Evolutionary conservation across 139 green algal species (phyloP), one percentile per base, ranked within the genome.

Genomic region (Auxenochlorella protothecoides): DNA sequence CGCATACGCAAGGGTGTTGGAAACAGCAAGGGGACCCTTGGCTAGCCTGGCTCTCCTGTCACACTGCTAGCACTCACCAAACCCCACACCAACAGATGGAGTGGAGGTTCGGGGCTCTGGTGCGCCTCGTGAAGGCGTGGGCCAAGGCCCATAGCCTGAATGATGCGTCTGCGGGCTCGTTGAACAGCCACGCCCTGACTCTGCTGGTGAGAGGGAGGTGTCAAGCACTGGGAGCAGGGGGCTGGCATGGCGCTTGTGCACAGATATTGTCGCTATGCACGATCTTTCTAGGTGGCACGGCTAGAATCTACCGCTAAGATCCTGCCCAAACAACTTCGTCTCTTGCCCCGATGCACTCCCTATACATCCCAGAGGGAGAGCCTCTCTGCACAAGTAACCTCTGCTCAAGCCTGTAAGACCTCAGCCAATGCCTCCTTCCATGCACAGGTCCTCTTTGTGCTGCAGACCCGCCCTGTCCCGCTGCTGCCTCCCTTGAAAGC

Each of bases 51-150:
- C 12, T 10, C 66, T 61, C 12, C 66, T 61, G 10, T 61, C 44
- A 13, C 68, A 4, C 27, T 44, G 27, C 27, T 44, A 44, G 0
- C 27, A 44, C 27, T 44, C 27, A 44, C 27, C 27, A 44, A 44
- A 44, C 13, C 52, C 12, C 3, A 10, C 69, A 10, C 3, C 27
- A 14, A 53, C 65, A 73, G 60, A 73, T 76, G 5, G 82, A 87
- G 10, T 62, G 61, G 54, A 70, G 80, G n/a, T 72, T 88, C 16
- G 63, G 55, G 5, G 68, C 63, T 16, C 68, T 91, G 71, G 74
- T 86, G 66, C 72, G 80, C 11, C 78, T 91, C 59, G 84, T 96
- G 16, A 96, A 96, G 84, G 16, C 76, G 59, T 96, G 90, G 90
- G 83, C 88, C 6, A 79, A 78, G 53, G 77, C 78, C 3, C 79